Percentiles rank a stretch among this genome's conserved stretches.
These are phyloP conservation scores for Gracilaria vermiculophylla DNA, from an alignment of 23 red algal genomes.

Conservation along the genomic window DNA sequence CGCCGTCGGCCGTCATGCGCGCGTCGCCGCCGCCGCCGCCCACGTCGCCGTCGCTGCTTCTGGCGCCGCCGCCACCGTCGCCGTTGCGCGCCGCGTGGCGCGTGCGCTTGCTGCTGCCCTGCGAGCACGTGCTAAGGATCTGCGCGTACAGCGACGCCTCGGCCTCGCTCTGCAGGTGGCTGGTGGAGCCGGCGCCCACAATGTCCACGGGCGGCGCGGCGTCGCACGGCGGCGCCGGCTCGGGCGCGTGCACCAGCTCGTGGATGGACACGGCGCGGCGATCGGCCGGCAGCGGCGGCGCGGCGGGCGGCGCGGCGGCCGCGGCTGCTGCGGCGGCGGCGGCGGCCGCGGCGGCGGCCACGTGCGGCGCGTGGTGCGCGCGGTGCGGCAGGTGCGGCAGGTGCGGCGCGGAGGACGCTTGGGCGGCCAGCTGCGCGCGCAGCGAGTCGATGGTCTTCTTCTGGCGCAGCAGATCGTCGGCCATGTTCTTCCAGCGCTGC, in stretches of 20 bases:
- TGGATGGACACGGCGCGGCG: slow-evolving; percentile 42
- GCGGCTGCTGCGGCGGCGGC: background rate
- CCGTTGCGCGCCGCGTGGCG: background rate
- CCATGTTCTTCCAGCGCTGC: slow-evolving; percentile 67
- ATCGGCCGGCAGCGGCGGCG: background rate
- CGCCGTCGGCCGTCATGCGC: background rate
- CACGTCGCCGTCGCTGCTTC: background rate
- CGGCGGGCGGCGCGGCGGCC: background rate
- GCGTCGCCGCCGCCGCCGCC: background rate
- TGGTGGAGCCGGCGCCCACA: background rate
- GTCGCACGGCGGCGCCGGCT: background rate
- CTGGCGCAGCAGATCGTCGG: slow-evolving; percentile 39
- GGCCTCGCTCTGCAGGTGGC: slow-evolving; percentile 11
- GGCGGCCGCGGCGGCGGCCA: background rate
- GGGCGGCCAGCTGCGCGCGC: slow-evolving; percentile 38
- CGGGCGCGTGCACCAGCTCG: slow-evolving; percentile 21
- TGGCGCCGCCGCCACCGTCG: background rate
- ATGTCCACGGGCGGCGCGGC: background rate
- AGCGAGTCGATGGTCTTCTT: slow-evolving; percentile 24
- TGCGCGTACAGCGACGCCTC: slow-evolving; percentile 59
- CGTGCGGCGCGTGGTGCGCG: background rate
- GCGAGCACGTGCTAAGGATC: slow-evolving; percentile 24
- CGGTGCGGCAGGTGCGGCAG: background rate
- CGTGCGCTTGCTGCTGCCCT: background rate
- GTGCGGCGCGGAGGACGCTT: background rate